Conservation (phyloP, 73 alveolate genomes). For the Paramecium primaurelia region DNA sequence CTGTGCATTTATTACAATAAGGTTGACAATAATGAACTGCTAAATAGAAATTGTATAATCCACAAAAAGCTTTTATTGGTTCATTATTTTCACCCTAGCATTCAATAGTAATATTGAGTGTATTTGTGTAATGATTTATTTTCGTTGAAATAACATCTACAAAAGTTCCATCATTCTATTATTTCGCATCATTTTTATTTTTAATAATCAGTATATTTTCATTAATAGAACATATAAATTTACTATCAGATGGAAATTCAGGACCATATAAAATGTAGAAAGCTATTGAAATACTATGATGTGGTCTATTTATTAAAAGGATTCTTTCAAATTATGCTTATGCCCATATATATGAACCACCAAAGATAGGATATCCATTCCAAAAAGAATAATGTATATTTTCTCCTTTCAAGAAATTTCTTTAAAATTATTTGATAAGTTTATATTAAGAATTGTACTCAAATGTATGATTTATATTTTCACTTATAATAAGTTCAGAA, state of each 20-base stretch:
- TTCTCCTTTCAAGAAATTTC: neutral
- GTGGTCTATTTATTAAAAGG: neutral
- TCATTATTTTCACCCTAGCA: neutral
- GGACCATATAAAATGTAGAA: neutral
- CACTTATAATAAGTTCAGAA: neutral
- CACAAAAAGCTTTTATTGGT: neutral
- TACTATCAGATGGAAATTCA: neutral
- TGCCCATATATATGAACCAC: neutral
- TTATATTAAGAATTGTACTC: neutral
- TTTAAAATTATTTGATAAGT: neutral
- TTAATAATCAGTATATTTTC: neutral
- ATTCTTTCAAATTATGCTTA: neutral
- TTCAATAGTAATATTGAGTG: neutral
- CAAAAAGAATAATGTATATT: neutral
- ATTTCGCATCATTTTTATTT: neutral
- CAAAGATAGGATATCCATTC: neutral
- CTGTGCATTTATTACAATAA: neutral
- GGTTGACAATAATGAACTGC: neutral
- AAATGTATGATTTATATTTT: neutral
- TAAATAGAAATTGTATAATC: neutral
- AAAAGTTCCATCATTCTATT: neutral
- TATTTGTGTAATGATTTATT: neutral
- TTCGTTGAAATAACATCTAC: neutral
- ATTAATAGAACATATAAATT: neutral
- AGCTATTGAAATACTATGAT: neutral